phyloP scores from a whole-genome alignment of 2,329 filamentous ascomycete genomes.

The Neonectria magnoliae region DNA sequence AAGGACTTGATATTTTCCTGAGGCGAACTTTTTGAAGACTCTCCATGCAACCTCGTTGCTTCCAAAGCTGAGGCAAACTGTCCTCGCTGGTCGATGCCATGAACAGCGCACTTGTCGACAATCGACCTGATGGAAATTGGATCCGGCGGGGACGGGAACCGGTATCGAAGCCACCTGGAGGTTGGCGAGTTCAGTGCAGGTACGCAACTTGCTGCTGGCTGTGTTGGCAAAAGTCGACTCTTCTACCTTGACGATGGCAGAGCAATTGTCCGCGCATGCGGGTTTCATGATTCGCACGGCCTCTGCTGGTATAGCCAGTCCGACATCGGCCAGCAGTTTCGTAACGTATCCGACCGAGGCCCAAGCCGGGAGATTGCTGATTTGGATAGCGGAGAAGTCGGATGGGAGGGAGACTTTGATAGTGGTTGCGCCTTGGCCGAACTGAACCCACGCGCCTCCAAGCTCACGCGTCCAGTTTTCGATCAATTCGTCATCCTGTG shows the following conservation, averaged over 20 bases:
- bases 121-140: slow-evolving; percentile 46
- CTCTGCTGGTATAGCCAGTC: not conserved
- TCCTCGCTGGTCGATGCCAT: slow-evolving; percentile 47
- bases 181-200: not conserved
- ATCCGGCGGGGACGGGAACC: slow-evolving; percentile 35
- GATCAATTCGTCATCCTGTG: not conserved
- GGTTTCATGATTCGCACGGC: slow-evolving; percentile 2
- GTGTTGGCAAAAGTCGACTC: slow-evolving; percentile 21
- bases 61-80: slow-evolving; percentile 45
- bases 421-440: slow-evolving; percentile 44
- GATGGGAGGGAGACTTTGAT: slow-evolving; percentile 44
- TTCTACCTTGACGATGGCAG: slow-evolving; percentile 19
- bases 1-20: slow-evolving; percentile 38
- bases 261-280: not conserved
- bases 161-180: slow-evolving; percentile 1
- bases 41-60: slow-evolving; percentile 28
- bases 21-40: slow-evolving; percentile 33
- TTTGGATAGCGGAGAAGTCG: slow-evolving; percentile 50
- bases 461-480: slow-evolving; percentile 25
- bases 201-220: not conserved
- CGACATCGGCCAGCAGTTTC: slow-evolving; percentile 28
- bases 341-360: slow-evolving; percentile 29
- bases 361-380: slow-evolving; percentile 43
- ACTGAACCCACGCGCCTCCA: slow-evolving; percentile 44
- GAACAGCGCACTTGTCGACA: slow-evolving; percentile 48